phyloP scores from a whole-genome alignment of 805 yeast species.

The Lachancea mirantina region DNA sequence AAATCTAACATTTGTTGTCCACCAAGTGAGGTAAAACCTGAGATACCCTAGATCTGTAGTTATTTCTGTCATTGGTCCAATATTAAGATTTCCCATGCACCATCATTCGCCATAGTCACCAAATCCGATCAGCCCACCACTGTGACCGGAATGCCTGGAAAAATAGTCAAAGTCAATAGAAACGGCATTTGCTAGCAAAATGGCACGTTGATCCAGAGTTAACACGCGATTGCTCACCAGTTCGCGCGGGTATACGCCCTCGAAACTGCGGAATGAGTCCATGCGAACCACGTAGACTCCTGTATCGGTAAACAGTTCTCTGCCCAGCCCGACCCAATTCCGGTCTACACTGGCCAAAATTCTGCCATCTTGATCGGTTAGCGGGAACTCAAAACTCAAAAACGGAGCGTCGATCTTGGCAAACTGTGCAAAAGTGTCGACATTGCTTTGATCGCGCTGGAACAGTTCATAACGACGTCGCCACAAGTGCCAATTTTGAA shows the following conservation, averaged over 20 bases:
- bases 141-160: conserved; percentile 75
- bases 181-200: conserved; percentile 78
- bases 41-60: too few relatives aligned
- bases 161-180: conserved; percentile 95
- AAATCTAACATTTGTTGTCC: too few relatives aligned
- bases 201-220: conserved; percentile 76
- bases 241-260: conserved; percentile 46
- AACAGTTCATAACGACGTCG: conserved; percentile 81
- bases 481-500: conserved; percentile 95
- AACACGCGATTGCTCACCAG: conserved; percentile 35
- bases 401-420: conserved; percentile 86
- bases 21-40: too few relatives aligned
- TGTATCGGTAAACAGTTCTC: conserved; percentile 90
- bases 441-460: conserved; percentile 34
- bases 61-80: too few relatives aligned
- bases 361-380: conserved; percentile 47
- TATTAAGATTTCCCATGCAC: too few relatives aligned
- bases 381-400: conserved; percentile 79
- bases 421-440: conserved; percentile 53
- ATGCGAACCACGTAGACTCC: conserved; percentile 84
- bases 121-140: conserved; percentile 34
- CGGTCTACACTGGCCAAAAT: conserved; percentile 76
- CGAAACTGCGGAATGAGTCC: conserved; percentile 60
- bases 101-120: conserved; percentile 26
- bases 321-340: conserved; percentile 90